Percentiles rank a stretch among this genome's conserved stretches.
phyloP scores from a whole-genome alignment of 1,284 basidiomycete species.

The Sporisorium scitamineum region DNA sequence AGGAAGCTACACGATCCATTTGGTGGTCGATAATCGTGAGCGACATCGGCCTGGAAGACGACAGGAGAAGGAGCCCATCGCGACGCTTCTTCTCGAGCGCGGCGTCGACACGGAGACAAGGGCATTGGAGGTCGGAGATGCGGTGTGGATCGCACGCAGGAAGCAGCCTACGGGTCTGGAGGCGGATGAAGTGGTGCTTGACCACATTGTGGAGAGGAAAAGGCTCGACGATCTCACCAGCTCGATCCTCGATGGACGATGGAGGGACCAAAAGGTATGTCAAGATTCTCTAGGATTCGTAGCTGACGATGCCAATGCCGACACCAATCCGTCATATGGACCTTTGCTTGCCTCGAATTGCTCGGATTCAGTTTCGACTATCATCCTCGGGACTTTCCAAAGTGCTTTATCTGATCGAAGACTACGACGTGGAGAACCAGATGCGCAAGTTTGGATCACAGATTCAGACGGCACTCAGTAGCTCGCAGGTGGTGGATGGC shows the following conservation, averaged over 20 bases:
- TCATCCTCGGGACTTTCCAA: slow-evolving; percentile 72
- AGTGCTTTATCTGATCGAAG: slow-evolving; percentile 74
- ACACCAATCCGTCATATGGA: neutral
- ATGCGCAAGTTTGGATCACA: slow-evolving; percentile 62
- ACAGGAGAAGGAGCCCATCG: slow-evolving; percentile 38
- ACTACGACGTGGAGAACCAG: slow-evolving; percentile 70
- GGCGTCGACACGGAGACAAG: slow-evolving; percentile 72
- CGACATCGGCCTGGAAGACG: slow-evolving; percentile 46
- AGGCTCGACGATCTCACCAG: slow-evolving; percentile 73
- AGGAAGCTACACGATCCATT: slow-evolving; percentile 72
- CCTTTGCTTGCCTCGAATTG: neutral
- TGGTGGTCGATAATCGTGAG: slow-evolving; percentile 74
- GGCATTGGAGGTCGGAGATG: slow-evolving; percentile 73
- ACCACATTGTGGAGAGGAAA: slow-evolving; percentile 75
- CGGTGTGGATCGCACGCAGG: slow-evolving; percentile 73
- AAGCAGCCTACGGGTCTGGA: slow-evolving; percentile 63
- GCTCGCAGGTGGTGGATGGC: slow-evolving; percentile 73
- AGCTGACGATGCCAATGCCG: neutral
- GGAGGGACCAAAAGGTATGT: slow-evolving; percentile 72
- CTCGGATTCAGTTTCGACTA: slow-evolving; percentile 70
- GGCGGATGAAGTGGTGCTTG: slow-evolving; percentile 72
- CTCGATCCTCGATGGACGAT: slow-evolving; percentile 74
- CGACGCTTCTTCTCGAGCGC: slow-evolving; percentile 46
- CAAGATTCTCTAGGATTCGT: neutral
- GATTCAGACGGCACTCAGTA: slow-evolving; percentile 71